phyloP scores from a whole-genome alignment of 352 stramenopile species.

The Pythium coloratum region DNA sequence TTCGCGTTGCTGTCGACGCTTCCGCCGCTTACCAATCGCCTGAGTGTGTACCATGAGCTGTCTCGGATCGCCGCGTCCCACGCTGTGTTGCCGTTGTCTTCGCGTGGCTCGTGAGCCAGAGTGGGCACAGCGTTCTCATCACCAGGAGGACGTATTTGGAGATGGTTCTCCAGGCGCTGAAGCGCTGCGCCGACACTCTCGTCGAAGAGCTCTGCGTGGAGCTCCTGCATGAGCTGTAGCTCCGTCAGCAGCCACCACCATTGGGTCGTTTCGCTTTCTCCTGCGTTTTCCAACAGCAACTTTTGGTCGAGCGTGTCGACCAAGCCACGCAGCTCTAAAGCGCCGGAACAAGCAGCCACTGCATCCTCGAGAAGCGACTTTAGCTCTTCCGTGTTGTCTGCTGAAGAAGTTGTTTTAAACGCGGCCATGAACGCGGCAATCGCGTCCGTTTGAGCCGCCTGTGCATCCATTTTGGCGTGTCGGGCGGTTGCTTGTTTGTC shows the following conservation, averaged over 20 bases:
- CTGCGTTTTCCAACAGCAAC: background rate
- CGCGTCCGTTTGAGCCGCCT: background rate
- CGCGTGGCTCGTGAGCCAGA: background rate
- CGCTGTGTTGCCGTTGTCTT: background rate
- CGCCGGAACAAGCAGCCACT: constrained; percentile 3
- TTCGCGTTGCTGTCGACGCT: background rate
- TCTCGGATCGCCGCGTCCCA: constrained; percentile 5
- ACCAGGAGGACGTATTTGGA: background rate
- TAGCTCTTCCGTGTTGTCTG: background rate
- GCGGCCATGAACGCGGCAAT: constrained; percentile 16
- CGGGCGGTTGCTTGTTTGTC: background rate
- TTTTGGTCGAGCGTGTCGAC: background rate
- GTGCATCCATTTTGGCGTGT: constrained; percentile 1
- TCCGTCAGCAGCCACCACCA: constrained; percentile 21
- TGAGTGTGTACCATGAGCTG: constrained; percentile 6
- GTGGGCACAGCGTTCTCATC: background rate
- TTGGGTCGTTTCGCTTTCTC: background rate
- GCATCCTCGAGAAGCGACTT: constrained; percentile 13
- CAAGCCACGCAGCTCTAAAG: background rate
- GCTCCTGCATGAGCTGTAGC: constrained; percentile 19
- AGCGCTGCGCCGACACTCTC: background rate
- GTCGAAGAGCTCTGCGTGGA: constrained; percentile 15
- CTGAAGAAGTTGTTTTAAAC: background rate
- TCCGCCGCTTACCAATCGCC: constrained; percentile 3
- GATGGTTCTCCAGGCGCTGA: constrained; percentile 4